Percentiles rank a stretch among this genome's conserved stretches.
Conservation (phyloP, 2,329 filamentous ascomycete genomes). For the Xylogone sp. region DNA sequence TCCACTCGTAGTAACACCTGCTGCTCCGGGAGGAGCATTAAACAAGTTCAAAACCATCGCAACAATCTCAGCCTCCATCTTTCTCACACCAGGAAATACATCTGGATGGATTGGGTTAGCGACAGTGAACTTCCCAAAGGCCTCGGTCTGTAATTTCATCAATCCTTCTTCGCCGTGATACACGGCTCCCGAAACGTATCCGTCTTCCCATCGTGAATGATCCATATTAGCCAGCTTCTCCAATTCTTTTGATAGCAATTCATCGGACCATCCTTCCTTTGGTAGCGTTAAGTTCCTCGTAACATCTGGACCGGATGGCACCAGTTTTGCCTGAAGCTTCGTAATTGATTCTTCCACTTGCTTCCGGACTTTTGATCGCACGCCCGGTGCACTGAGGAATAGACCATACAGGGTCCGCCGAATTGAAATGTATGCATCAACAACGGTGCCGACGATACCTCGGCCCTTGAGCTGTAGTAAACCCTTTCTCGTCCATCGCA, state of each 20-base stretch:
- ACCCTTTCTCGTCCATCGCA: slow-evolving; percentile 75
- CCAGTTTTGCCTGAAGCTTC: slow-evolving; percentile 80
- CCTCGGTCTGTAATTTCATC: slow-evolving; percentile 81
- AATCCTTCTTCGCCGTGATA: slow-evolving; percentile 89
- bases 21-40: slow-evolving; percentile 79
- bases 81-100: slow-evolving; percentile 94
- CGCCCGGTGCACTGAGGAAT: slow-evolving; percentile 82
- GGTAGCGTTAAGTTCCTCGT: slow-evolving; percentile 74
- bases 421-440: slow-evolving; percentile 68
- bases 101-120: slow-evolving; percentile 97
- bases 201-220: slow-evolving; percentile 96
- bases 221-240: slow-evolving; percentile 78
- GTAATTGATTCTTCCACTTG: slow-evolving; percentile 77
- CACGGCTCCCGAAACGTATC: slow-evolving; percentile 88
- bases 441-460: slow-evolving; percentile 74
- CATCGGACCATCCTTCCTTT: slow-evolving; percentile 76
- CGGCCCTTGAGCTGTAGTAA: slow-evolving; percentile 87
- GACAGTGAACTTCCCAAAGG: slow-evolving; percentile 91
- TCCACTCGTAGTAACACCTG: slow-evolving; percentile 85
- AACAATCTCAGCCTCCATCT: slow-evolving; percentile 98
- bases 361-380: slow-evolving; percentile 79
- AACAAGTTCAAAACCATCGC: slow-evolving; percentile 92
- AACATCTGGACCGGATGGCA: slow-evolving; percentile 66
- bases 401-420: slow-evolving; percentile 76
- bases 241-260: slow-evolving; percentile 77